Base-by-base conservation (phyloP, 1,284 basidiomycete genomes). In the Austroboletus novae-zelandiae region DNA sequence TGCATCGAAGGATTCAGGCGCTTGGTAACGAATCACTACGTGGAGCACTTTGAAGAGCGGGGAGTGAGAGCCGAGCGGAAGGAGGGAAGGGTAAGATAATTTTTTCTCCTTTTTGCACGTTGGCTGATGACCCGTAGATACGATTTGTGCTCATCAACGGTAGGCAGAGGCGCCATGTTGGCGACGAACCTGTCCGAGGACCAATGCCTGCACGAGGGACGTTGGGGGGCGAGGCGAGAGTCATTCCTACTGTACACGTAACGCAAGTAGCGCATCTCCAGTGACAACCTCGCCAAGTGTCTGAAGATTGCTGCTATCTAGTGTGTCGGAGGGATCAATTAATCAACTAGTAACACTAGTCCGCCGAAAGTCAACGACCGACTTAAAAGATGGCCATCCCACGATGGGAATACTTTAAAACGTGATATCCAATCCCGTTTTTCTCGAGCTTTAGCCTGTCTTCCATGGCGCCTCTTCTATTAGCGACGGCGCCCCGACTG, bases 401-500 rank as follows among this genome's bases (percentile, higher is more conserved):
- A 51, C 49, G 58, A 53, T 75, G 73, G 39, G 56, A 57, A 51
- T 83, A 83, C 56, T 73, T 77, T 39, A 78, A 75, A 32, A 83
- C 78, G 52, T 81, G 77, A 61, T 76, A 84, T 5, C 79, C 71
- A 18, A 70, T 53, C 15, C 69, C 66, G 35, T 62, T 57, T 52
- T 69, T 71, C 60, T 69, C 75, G 34, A 68, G 70, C 59, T 74
- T 77, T 29, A 81, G 63, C 29, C 74, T 62, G 36, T 73, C 77
- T 40, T 78, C 71, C 31, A 64, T 45, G n/a, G 55, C 45, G 57
- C 64, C 18, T 44, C 59, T 50, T 48, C 64, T 53, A n/a, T 49
- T 34, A 2, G 30, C 11, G 14, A 17, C 17, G 34, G 39, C 14
- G 11, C 40, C 48, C 14, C 32, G 32, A 18, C 30, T 36, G 35